phyloP scores from a whole-genome alignment of 2,329 filamentous ascomycete genomes.

The Nemania diffusa region DNA sequence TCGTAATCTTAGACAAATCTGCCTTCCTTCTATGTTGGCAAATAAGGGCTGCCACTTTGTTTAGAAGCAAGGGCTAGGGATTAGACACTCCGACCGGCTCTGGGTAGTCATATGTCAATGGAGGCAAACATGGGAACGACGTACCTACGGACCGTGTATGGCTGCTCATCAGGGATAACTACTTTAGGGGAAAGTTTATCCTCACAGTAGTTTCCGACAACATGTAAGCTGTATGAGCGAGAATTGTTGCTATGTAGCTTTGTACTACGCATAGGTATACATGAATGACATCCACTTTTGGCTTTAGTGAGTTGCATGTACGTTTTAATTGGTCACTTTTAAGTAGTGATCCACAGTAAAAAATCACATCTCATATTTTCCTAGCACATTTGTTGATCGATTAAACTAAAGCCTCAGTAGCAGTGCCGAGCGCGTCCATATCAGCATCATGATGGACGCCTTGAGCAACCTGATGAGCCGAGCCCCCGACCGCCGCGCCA shows the following conservation, averaged over 20 bases:
- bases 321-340: too few relatives aligned
- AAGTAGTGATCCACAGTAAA: too few relatives aligned
- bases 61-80: background rate
- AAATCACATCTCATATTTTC: too few relatives aligned
- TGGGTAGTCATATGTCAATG: background rate
- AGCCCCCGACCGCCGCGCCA: slow-evolving; percentile 65
- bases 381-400: too few relatives aligned
- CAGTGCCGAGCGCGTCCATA: slow-evolving; percentile 53
- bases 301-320: too few relatives aligned
- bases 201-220: too few relatives aligned
- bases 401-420: background rate
- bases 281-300: too few relatives aligned
- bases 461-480: slow-evolving; percentile 56
- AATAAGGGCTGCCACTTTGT: background rate
- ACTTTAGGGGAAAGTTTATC: too few relatives aligned
- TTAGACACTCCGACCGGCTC: background rate
- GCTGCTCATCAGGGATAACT: too few relatives aligned
- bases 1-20: background rate
- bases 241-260: too few relatives aligned
- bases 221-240: too few relatives aligned
- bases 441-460: slow-evolving; percentile 63
- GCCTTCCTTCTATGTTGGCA: background rate
- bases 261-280: too few relatives aligned
- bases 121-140: background rate
- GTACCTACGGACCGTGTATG: background rate